Evolutionary conservation across 768 basidiomycete genomes (phyloP), one percentile per base, ranked within the genome.

Genomic region (Leucocoprinus leucothites): DNA sequence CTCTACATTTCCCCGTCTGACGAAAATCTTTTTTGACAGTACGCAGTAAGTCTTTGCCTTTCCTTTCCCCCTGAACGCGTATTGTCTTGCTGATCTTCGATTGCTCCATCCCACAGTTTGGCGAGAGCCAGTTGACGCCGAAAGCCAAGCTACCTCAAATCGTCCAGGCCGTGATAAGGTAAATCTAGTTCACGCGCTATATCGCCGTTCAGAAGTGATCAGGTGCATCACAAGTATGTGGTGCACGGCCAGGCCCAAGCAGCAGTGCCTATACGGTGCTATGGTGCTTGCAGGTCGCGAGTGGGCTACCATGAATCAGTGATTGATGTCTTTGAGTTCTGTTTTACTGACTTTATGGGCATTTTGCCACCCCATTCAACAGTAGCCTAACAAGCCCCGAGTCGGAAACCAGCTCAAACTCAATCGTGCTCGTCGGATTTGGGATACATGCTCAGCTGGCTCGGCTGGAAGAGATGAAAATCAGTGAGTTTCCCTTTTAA

Each of bases 311-410:
- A 8, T n/a, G 16, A 38, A 38, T 38, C 4, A 22, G 26, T 53
- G 48, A 41, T 46, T 50, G 53, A 24, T 48, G 35, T 38, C 38
- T 38, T 26, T 13, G 28, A 18, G 42, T 34, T 31, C 48, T 41
- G 46, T 22, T 14, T 38, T 38, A 18, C 47, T 31, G 47, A 19
- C 31, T 26, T 16, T 19, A 26, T 9, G 18, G 26, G 19, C 21
- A 9, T 34, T 21, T 48, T 34, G 28, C 3, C 47, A 18, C 44
- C 22, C 14, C 36, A 28, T 42, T 61, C 59, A 65, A 58, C 71
- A 90, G 88, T 61, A 87, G 86, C 62, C 77, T 91, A 19, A 73
- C 81, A 5, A 87, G 83, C 60, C 91, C 90, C 0, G 89, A 91
- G 63, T 85, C 87, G 1, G 91, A 93, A 62, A 86, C 82, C 13